Base-by-base conservation (phyloP, 352 stramenopile genomes). In the Phytophthora melonis region DNA sequence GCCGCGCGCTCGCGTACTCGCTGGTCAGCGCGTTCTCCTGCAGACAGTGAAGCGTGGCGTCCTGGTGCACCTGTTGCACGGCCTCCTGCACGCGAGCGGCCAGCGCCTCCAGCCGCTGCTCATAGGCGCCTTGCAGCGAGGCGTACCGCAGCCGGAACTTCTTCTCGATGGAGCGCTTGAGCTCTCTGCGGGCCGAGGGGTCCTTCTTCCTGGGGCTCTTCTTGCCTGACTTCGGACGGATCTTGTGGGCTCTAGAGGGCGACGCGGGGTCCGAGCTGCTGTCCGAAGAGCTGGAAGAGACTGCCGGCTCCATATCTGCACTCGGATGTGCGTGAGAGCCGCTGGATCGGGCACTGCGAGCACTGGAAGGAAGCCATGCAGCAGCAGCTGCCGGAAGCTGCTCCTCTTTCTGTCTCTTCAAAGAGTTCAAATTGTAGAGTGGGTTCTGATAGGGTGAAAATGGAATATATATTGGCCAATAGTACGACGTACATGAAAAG, bases 121-220 rank as follows among this genome's bases (percentile, higher is more conserved):
- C 88, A 43, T 95, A 95, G 18, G 85, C 84, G 18, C 84, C 74
- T 52, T 95, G 86, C 27, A 95, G 73, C n/a, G 81, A 74, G 14
- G 80, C 49, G 68, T 95, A 95, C 4, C 88, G 88, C 41, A 88
- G 70, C 11, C 81, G 77, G 59, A 93, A 95, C 68, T 92, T 93
- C 59, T 86, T 83, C 75, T 94, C 87, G 9, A 85, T 77, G 11
- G 75, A 79, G 43, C 81, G 84, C 66, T 90, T 90, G 47, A 87
- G 65, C 47, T 88, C 77, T 59, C 76, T 70, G n/a, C 65, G 63
- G 7, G 65, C 54, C 23, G 69, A 57, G 2, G 50, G 34, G 47
- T 58, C 60, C 19, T 70, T 68, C 3, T 27, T 27, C 68, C 58
- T 75, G 8, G 58, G 56, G 6, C 57, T 19, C 13, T 10, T 56